phyloP scores from a whole-genome alignment of 306 rosid species.

The Begonia peltatifolia region DNA sequence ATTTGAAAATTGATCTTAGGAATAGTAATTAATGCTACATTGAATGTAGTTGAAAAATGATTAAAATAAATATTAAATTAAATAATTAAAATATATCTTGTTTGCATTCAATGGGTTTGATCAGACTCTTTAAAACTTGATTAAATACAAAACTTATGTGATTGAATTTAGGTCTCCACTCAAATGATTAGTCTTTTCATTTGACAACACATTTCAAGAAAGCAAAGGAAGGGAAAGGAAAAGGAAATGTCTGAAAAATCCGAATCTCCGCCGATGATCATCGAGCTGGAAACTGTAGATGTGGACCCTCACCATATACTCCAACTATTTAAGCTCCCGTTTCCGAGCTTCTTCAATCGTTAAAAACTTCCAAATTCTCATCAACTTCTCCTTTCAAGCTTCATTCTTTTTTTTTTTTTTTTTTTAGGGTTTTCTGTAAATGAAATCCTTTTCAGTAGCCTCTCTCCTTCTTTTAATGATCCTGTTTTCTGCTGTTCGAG shows the following conservation, averaged over 20 bases:
- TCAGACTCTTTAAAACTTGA: background rate
- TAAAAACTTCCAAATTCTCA: background rate
- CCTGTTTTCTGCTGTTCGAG: constrained; percentile 41
- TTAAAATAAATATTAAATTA: too few relatives aligned
- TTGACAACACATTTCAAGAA: constrained; percentile 4
- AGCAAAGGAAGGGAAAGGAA: constrained; percentile 18
- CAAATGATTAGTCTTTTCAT: constrained; percentile 11
- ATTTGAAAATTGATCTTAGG: too few relatives aligned
- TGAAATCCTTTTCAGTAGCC: constrained; percentile 29
- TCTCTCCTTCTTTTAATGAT: constrained; percentile 46
- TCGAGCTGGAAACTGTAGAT: background rate
- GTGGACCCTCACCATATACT: constrained; percentile 29
- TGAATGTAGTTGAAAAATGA: background rate
- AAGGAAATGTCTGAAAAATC: constrained; percentile 12
- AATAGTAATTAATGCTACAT: too few relatives aligned
- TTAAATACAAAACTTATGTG: background rate
- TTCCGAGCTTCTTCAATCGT: background rate
- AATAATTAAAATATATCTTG: too few relatives aligned
- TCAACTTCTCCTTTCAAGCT: constrained; percentile 3
- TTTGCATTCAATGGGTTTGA: background rate
- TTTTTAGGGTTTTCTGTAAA: constrained; percentile 13
- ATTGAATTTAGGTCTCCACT: background rate
- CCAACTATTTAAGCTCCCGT: constrained; percentile 17
- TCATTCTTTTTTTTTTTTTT: constrained; percentile 8
- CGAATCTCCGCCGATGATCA: background rate